Percentiles rank a stretch among this genome's conserved stretches.
Evolutionary conservation across 345 rosid genomes (phyloP).

Genomic region (Syzygium grande): DNA sequence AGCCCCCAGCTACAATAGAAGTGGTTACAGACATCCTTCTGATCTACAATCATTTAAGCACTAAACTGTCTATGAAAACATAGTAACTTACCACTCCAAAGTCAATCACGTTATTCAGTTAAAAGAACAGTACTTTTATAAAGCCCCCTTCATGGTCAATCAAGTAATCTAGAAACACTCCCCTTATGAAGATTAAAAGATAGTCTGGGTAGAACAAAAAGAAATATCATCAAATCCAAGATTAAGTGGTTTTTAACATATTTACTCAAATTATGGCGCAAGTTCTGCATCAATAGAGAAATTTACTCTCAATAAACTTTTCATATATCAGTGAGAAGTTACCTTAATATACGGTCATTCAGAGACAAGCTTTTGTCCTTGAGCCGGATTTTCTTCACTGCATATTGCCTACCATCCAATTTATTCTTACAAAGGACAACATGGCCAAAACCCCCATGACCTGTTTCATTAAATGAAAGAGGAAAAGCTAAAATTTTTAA

Average conservation of each 20-base stretch:
- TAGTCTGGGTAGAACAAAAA: not conserved
- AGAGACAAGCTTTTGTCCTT: constrained; percentile 78
- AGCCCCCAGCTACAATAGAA: not conserved
- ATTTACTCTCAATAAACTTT: not conserved
- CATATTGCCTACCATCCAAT: constrained; percentile 97
- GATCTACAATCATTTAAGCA: not conserved
- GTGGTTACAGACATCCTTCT: not conserved
- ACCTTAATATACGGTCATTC: constrained; percentile 79
- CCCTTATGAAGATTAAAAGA: not conserved
- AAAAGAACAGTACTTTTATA: not conserved
- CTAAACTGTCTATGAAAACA: not conserved
- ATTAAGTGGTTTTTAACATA: not conserved
- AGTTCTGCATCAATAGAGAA: not conserved
- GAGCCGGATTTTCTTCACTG: constrained; percentile 89
- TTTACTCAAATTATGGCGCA: not conserved
- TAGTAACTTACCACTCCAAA: not conserved
- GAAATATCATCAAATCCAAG: not conserved
- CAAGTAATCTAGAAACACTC: not conserved
- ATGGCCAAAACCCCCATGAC: constrained; percentile 96
- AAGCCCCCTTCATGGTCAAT: not conserved
- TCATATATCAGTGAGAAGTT: not conserved
- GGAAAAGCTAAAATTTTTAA: not conserved
- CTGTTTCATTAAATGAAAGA: constrained; percentile 16
- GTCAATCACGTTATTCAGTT: not conserved
- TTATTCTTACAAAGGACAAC: constrained; percentile 95